Base-by-base conservation (phyloP, 2,329 filamentous ascomycete species). In the Tolypocladium inflatum region DNA sequence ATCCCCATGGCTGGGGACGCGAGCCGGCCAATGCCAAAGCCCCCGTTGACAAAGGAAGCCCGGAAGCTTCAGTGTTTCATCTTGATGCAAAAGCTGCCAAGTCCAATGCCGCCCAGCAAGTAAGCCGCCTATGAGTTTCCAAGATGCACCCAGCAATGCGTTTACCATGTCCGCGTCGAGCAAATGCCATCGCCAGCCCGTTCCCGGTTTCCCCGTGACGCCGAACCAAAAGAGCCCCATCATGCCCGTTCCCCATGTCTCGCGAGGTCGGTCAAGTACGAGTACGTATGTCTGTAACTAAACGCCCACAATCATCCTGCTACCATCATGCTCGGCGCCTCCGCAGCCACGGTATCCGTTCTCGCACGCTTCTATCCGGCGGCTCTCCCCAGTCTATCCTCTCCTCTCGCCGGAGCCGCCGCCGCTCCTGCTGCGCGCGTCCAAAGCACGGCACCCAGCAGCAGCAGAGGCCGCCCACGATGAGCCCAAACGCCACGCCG, bases 361-460 rank as follows among this genome's bases (percentile, higher is more conserved):
- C 35, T 33, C 17, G 17, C n/a, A 50, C 35, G 37, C 19, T 17
- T 17, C 54, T 41, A 35, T 8, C 19, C n/a, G 39, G 21, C 30
- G 30, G 23, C 35, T 23, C n/a, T 45, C 53, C 38, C 55, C 30
- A 33, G 19, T 52, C 37, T 55, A 37, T 33, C 26, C 50, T 54
- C 21, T 54, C 48, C 45, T 54, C 42, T 23, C 60, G 62, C 50
- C 58, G 59, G 39, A 63, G 62, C 56, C 60, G 62, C 15, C 63
- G 62, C 57, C 59, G 61, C 33, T 50, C 45, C 21, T 38, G 55
- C 23, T 57, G 39, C 30, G 30, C 41, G 19, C 57, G 37, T 37
- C 60, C 58, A 43, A 68, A 68, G 55, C 70, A 71, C 37, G 70
- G 70, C 42, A 70, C 64, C 70, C 70, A 72, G 57, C 70, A 71